Conservation (phyloP, 257 asterid genomes). For the Ocimum tenuiflorum region DNA sequence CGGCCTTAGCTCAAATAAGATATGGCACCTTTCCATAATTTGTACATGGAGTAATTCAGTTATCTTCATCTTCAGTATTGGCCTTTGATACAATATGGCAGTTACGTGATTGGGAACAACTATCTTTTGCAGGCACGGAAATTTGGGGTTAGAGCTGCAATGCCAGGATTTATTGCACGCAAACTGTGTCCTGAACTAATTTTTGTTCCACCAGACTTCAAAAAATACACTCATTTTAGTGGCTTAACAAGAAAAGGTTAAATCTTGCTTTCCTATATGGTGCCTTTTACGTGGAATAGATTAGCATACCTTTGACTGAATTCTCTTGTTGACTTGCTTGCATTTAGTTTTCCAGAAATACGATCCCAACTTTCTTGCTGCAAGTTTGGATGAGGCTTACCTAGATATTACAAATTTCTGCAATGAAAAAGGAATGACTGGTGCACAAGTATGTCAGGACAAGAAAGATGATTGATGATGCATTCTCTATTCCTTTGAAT, state of each 20-base stretch:
- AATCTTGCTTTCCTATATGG: slow-evolving; percentile 14
- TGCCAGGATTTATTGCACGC: slow-evolving; percentile 97
- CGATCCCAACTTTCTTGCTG: slow-evolving; percentile 72
- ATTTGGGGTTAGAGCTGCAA: slow-evolving; percentile 96
- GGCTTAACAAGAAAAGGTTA: slow-evolving; percentile 80
- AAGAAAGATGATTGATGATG: slow-evolving; percentile 13
- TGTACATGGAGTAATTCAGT: no score
- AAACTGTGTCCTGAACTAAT: slow-evolving; percentile 76
- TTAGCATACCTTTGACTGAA: slow-evolving; percentile 16
- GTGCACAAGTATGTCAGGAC: slow-evolving; percentile 63
- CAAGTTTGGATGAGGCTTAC: slow-evolving; percentile 99
- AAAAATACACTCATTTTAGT: slow-evolving; percentile 76
- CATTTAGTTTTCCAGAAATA: slow-evolving; percentile 66
- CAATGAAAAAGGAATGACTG: slow-evolving; percentile 53
- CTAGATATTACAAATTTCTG: slow-evolving; percentile 78
- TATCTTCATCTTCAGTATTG: no score
- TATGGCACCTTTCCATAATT: no score
- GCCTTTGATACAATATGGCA: background rate
- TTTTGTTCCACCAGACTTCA: slow-evolving; percentile 76
- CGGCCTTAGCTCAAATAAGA: no score
- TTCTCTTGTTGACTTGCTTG: slow-evolving; percentile 17
- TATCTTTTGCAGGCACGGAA: slow-evolving; percentile 71
- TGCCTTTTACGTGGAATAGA: background rate
- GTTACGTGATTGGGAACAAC: slow-evolving; percentile 8
- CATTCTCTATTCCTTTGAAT: background rate